Percentiles rank a stretch among this genome's conserved stretches.
Conservation (phyloP, 805 yeast genomes). For the Candida coquimbonensis region DNA sequence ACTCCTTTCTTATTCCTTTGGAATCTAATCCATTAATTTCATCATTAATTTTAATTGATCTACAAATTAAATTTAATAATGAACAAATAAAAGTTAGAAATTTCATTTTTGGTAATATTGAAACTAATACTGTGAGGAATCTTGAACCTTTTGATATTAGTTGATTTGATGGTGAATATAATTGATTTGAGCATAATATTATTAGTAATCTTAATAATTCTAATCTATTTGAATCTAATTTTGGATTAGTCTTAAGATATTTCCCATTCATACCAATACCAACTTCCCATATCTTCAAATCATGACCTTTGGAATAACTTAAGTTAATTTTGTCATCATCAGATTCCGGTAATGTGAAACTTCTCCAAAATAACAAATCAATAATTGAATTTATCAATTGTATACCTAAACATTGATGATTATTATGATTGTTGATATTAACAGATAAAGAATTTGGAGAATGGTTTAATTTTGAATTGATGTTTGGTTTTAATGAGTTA, state of each 20-base stretch:
- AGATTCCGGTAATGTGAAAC: slow-evolving; percentile 41
- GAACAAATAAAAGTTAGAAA: slow-evolving; percentile 56
- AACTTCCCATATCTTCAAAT: slow-evolving; percentile 63
- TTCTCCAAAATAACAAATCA: slow-evolving; percentile 45
- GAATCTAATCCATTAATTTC: slow-evolving; percentile 40
- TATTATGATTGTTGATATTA: slow-evolving; percentile 10
- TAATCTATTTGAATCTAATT: slow-evolving; percentile 55
- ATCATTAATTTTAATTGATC: slow-evolving; percentile 35
- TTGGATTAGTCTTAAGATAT: slow-evolving; percentile 29
- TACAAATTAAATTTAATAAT: slow-evolving; percentile 53
- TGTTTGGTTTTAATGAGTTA: slow-evolving; percentile 14
- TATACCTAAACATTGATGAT: slow-evolving; percentile 25
- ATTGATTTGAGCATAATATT: slow-evolving; percentile 50
- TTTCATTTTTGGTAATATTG: slow-evolving; percentile 41
- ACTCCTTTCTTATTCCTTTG: slow-evolving; percentile 30
- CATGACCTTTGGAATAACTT: slow-evolving; percentile 17
- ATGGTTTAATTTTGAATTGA: slow-evolving; percentile 8
- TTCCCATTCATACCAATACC: slow-evolving; percentile 51
- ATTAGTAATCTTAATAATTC: slow-evolving; percentile 60
- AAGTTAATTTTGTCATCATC: slow-evolving; percentile 7
- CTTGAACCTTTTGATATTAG: slow-evolving; percentile 50
- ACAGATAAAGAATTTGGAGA: slow-evolving; percentile 15
- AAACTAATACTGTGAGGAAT: slow-evolving; percentile 49
- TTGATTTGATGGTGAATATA: slow-evolving; percentile 41
- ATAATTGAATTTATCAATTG: slow-evolving; percentile 32